Evolutionary conservation across 2,329 filamentous ascomycete species (phyloP).

Genomic region (Graphiopsis chlorocephala): DNA sequence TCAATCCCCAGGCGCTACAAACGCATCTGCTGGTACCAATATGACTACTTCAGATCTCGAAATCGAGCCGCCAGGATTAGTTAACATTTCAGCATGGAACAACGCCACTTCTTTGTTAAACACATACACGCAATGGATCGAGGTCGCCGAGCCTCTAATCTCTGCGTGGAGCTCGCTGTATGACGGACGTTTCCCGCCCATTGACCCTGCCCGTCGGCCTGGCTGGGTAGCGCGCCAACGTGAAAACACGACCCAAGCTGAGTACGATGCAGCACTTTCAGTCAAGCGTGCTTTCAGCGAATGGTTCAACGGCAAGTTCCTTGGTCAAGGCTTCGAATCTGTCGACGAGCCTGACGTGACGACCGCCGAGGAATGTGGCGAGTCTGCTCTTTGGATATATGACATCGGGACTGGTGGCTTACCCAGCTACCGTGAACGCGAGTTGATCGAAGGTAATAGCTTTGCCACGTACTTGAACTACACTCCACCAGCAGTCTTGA

Average conservation of each 20-base stretch:
- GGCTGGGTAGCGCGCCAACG: constrained; percentile 34
- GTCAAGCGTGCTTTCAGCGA: constrained; percentile 28
- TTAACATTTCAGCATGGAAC: constrained; percentile 33
- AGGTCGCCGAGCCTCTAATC: constrained; percentile 35
- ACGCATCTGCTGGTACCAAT: constrained; percentile 27
- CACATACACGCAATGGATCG: constrained; percentile 34
- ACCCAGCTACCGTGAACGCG: constrained; percentile 40
- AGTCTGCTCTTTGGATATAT: constrained; percentile 39
- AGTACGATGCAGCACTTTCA: constrained; percentile 28
- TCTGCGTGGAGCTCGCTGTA: constrained; percentile 34
- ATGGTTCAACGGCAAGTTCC: background rate
- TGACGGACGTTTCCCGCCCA: constrained; percentile 40
- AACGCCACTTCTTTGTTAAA: constrained; percentile 34
- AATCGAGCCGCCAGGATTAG: constrained; percentile 27
- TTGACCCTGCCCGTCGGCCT: constrained; percentile 37
- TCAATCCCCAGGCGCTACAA: background rate
- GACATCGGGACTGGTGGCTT: constrained; percentile 44
- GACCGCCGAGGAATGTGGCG: constrained; percentile 39
- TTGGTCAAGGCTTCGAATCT: background rate
- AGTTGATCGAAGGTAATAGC: constrained; percentile 32
- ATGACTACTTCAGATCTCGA: constrained; percentile 36
- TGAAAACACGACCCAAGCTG: constrained; percentile 4
- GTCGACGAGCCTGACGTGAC: background rate
- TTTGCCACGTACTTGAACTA: constrained; percentile 36
- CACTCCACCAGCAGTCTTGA: constrained; percentile 31